These are phyloP conservation scores for Apiospora sp. DNA, from an alignment of 2,329 filamentous ascomycete genomes.

Conservation along the genomic window DNA sequence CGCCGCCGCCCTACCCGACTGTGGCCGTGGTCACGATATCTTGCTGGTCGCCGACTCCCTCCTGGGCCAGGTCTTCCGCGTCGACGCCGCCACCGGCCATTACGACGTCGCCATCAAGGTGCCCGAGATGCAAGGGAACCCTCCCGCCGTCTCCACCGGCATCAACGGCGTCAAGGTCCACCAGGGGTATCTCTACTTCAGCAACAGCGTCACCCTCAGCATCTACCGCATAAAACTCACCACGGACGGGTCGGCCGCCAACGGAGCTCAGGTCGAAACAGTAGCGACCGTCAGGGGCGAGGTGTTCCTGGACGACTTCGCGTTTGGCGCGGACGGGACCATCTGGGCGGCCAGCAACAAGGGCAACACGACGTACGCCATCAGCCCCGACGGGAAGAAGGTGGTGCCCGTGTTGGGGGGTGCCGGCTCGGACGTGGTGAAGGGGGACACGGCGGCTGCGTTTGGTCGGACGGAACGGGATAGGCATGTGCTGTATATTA, in stretches of 20 bases:
- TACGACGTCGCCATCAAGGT: slow-evolving; percentile 32
- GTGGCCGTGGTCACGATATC: slow-evolving; percentile 4
- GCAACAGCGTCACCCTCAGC: slow-evolving; percentile 30
- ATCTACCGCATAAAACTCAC: slow-evolving; percentile 31
- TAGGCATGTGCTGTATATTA: neutral
- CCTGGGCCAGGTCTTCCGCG: slow-evolving; percentile 34
- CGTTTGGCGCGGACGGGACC: slow-evolving; percentile 13
- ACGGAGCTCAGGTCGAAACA: neutral
- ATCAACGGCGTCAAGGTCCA: slow-evolving; percentile 34
- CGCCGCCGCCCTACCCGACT: slow-evolving; percentile 29
- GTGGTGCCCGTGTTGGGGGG: neutral
- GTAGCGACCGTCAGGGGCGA: neutral
- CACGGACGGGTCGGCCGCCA: neutral
- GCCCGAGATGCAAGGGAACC: slow-evolving; percentile 33
- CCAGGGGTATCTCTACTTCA: slow-evolving; percentile 34
- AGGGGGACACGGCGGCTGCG: neutral
- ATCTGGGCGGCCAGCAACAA: slow-evolving; percentile 31
- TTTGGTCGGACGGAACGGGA: slow-evolving; percentile 19
- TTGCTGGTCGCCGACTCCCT: slow-evolving; percentile 34
- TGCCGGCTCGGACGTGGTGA: neutral
- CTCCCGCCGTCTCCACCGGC: slow-evolving; percentile 27
- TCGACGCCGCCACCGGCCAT: slow-evolving; percentile 33
- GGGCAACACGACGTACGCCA: slow-evolving; percentile 27
- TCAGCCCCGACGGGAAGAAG: slow-evolving; percentile 11
- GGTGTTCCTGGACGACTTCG: slow-evolving; percentile 17